Evolutionary conservation across 129 eudicot genomes (phyloP), one percentile per base, ranked within the genome.

Genomic region (Arctium minus): DNA sequence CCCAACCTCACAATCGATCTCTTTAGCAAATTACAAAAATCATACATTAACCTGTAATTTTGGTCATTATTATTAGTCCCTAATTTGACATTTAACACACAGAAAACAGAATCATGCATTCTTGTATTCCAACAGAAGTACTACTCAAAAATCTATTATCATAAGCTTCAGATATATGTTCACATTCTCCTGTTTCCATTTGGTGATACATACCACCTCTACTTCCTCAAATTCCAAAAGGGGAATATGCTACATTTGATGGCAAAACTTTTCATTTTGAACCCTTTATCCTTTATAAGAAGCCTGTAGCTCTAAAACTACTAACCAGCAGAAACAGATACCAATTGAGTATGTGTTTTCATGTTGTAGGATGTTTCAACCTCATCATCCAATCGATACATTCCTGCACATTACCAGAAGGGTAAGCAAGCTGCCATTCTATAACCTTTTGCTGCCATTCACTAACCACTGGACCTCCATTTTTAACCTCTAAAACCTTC

Each of bases 341-440:
- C 27, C 36, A 33, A 33, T 33, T 33, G 36, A 33, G 27, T 15
- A 13, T 6, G 29, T 2, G 68, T 60, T 8, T 17, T 83, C 60
- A 83, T 3, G 50, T 69, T 36, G 87, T 88, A 15, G 89, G 76
- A 74, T 89, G 93, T 73, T 88, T 95, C 11, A 90, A 83, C 7
- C 39, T 88, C 74, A 29, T 83, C 90, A 95, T 86, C 97, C 97
- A 95, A 56, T 92, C 94, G 29, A 84, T 83, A 89, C 94, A 92
- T 79, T 92, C 94, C 7, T 90, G 87, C 9, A 93, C 86, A 65
- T 88, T 73, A 64, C 91, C 92, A 75, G 81, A 80, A 71, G 98
- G 98, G 75, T 95, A 85, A 75, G 97, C 97, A 69, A 95, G 97
- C 82, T 95, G 97, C 95, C 99, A 95, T 44, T 95, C 87, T 5